Evolutionary conservation across 371 early-diverging fungal genomes (phyloP).

Genomic region (Actinomortierella wolfii): DNA sequence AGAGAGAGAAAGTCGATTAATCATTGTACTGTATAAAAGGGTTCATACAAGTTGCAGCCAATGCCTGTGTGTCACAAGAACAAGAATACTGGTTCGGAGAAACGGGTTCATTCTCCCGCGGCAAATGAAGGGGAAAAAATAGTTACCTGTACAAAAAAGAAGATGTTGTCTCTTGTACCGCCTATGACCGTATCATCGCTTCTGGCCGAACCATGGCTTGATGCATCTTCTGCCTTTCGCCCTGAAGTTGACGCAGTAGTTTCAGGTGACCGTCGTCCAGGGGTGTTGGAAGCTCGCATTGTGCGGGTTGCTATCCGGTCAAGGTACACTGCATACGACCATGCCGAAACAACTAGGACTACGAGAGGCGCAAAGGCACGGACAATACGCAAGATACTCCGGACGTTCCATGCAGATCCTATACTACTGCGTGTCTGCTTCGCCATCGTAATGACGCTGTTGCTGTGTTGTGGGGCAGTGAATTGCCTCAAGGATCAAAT

Average conservation of each 20-base stretch:
- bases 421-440: no score
- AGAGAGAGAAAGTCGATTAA: conserved; percentile 4
- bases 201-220: no score
- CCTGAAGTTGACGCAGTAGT: no score
- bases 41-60: neutral
- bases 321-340: conserved; percentile 39
- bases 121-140: neutral
- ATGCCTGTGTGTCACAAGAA: no score
- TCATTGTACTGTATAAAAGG: conserved; percentile 10
- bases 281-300: no score
- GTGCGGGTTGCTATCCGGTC: conserved; percentile 32
- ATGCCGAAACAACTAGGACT: conserved; percentile 21
- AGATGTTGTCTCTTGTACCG: conserved; percentile 55
- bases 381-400: no score
- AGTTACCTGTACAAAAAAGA: conserved; percentile 67
- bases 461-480: no score
- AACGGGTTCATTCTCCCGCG: neutral
- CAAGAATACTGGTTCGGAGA: conserved; percentile 1
- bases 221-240: no score
- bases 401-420: no score
- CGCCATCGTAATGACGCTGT: no score
- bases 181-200: conserved; percentile 45
- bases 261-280: no score
- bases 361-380: conserved; percentile 35
- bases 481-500: no score